Evolutionary conservation across 305 asterid genomes (phyloP).

Genomic region (Fraxinus baroniana): DNA sequence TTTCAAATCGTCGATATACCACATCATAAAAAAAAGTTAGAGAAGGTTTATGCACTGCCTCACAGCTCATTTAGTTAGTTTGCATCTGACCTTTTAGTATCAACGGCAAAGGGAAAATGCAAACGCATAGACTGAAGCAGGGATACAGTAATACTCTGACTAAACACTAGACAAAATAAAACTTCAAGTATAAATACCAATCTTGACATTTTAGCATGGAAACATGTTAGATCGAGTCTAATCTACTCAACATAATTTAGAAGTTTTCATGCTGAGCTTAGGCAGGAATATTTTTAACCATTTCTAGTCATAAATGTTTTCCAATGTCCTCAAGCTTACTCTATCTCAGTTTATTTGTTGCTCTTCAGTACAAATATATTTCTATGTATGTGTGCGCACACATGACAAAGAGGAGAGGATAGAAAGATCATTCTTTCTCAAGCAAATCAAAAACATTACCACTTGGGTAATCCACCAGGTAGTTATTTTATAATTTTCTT

Average conservation of each 20-base stretch:
- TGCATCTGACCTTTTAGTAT: neutral
- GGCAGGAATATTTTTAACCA: neutral
- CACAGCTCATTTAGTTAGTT: neutral
- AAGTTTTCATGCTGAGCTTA: neutral
- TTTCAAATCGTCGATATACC: neutral
- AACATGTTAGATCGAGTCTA: neutral
- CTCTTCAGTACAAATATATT: neutral
- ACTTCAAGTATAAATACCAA: neutral
- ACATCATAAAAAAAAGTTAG: neutral
- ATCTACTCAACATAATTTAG: neutral
- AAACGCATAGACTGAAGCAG: neutral
- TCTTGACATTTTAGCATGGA: neutral
- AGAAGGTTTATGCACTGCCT: neutral
- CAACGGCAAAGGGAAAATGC: neutral
- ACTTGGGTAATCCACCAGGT: neutral
- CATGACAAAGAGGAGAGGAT: neutral
- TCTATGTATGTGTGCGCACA: neutral
- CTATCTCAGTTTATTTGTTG: constrained; percentile 9
- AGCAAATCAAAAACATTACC: neutral
- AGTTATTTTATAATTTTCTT: neutral
- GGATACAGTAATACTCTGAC: neutral
- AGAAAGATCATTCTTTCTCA: neutral
- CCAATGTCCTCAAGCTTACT: constrained; percentile 3
- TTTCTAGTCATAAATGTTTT: neutral
- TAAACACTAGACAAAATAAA: neutral